Base-by-base conservation (phyloP, 1,284 basidiomycete genomes). In the Polyporus tsugae region DNA sequence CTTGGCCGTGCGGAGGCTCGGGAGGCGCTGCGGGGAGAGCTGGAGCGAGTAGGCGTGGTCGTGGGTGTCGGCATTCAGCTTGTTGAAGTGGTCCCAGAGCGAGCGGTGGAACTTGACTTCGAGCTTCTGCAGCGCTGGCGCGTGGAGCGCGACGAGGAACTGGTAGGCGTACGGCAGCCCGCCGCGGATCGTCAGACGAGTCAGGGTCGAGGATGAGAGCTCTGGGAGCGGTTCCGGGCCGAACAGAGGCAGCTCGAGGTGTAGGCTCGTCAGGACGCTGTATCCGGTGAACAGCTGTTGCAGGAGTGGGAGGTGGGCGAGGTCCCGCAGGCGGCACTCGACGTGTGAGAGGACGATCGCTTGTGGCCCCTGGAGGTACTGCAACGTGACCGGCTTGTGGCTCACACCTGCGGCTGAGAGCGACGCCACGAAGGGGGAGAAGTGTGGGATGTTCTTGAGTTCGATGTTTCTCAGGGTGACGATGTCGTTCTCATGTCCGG, bases 161-260 rank as follows among this genome's bases (percentile, higher is more conserved):
- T 68, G 69, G 44, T 64, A 60, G 29, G 44, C 5, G 41, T 59
- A 68, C n/a, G 69, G 64, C 15, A 70, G 57, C 52, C 68, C 69
- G 25, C 69, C 69, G 57, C 66, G 69, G 41, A 70, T 5, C n/a
- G 39, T 44, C 39, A 70, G 38, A 17, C 35, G n/a, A 4, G 63
- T 60, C 22, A 60, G 57, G 36, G 57, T 46, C 42, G 33, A 44
- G 42, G 29, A 22, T 17, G 59, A 58, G 52, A 52, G 53, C 4
- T 33, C 41, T 4, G 64, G 66, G 39, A 67, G 61, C 3, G 25
- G 15, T 1, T 63, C 41, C 33, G 42, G 13, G 52, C 64, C 58
- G 57, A 67, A 67, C 11, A 33, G 22, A n/a, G 70, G 70, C 33
- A 70, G 29, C 22, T 63, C 62, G 35, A 70, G 60, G 29, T 66